A percentile compares a stretch with the other conserved stretches of the same genome.
Conservation (phyloP, 2,329 filamentous ascomycete genomes). For the Colletotrichum sansevieriae region DNA sequence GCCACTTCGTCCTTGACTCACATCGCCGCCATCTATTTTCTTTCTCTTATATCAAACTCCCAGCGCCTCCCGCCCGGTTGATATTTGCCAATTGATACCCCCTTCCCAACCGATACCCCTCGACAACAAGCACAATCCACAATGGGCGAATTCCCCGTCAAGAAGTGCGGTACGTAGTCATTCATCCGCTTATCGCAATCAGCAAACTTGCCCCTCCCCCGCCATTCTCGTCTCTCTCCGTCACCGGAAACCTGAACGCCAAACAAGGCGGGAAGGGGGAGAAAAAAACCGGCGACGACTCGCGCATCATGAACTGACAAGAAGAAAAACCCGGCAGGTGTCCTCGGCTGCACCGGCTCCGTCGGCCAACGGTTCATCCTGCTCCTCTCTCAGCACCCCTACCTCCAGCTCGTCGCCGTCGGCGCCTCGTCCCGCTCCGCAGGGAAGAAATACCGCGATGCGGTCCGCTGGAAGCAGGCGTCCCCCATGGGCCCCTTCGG, state of each 20-base stretch:
- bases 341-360: conserved; percentile 92
- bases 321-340: conserved; percentile 60
- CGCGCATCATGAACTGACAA: conserved; percentile 4
- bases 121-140: not conserved
- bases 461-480: conserved; percentile 94
- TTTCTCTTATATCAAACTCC: conserved; percentile 15
- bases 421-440: conserved; percentile 91
- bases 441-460: conserved; percentile 95
- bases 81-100: conserved; percentile 26
- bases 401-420: conserved; percentile 87
- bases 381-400: conserved; percentile 87
- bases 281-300: not conserved
- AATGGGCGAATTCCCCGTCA: conserved; percentile 62
- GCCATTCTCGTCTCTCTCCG: conserved; percentile 30
- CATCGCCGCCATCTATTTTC: conserved; percentile 23
- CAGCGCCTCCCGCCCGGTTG: not conserved
- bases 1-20: conserved; percentile 39
- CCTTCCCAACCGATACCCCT: not conserved
- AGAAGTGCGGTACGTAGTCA: conserved; percentile 68
- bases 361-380: conserved; percentile 97
- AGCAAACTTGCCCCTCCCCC: conserved; percentile 34
- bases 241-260: conserved; percentile 22
- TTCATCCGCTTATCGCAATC: not conserved
- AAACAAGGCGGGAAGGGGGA: not conserved
- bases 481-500: conserved; percentile 84